Base-by-base conservation (phyloP, 2,329 filamentous ascomycete genomes). In the Dryadomyces quercivorus region DNA sequence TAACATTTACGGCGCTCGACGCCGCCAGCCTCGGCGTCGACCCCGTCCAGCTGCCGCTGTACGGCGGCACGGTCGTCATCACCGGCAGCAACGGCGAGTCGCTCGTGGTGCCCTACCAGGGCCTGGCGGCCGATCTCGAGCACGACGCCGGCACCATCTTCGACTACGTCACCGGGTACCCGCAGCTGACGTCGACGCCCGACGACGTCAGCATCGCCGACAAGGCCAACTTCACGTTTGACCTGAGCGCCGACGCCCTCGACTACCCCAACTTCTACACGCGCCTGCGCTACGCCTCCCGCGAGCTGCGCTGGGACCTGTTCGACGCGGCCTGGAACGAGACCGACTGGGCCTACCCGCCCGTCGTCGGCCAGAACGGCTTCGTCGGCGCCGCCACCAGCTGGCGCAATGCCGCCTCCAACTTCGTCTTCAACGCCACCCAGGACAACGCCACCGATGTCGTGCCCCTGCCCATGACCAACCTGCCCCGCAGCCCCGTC, bases 41-140 rank as follows among this genome's bases (percentile, higher is more conserved):
- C 53, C 34, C 62, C 3, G 57, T 58, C 6, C 60, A 58, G 34
- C 36, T 54, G 22, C 52, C 52, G 7, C 36, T 69, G 15, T 70
- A 69, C 53, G 65, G 65, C 50, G 67, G 67, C 49, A 65, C 64
- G 55, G 61, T 69, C 22, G 57, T 65, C 16, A 58, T 69, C 48
- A 60, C 61, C 10, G 62, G 62, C 22, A 63, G 61, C 55, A 63
- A 64, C 48, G 65, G 65, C 34, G 67, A 69, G 53, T 58, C 63
- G 18, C 59, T 68, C 18, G 63, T 61, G 12, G 60, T 68, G 12
- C 66, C 66, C 4, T 68, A 69, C 57, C 42, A 63, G 21, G 65
- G 61, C 5, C 45, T 49, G 7, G 40, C 36, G 8, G 53, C 50
- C 49, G 38, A 58, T 44, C 59, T 59, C 10, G 45, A 38, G 26